These are phyloP conservation scores for Rhododendron vialii DNA, from an alignment of 148 eudicot species.

Conservation along the genomic window DNA sequence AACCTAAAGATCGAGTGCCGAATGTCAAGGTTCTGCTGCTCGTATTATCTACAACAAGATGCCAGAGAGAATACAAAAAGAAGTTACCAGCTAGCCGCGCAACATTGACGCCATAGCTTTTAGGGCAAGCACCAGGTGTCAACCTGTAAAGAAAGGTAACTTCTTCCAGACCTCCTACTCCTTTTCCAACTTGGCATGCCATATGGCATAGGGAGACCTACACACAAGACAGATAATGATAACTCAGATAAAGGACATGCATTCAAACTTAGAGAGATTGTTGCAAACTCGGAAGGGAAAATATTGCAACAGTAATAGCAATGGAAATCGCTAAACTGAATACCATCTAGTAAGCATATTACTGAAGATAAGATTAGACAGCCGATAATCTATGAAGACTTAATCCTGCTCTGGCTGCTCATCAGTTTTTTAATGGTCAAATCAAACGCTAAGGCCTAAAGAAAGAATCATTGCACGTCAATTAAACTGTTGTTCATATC, in stretches of 20 bases:
- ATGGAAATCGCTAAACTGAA: background rate
- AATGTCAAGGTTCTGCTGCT: background rate
- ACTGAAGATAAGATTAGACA: background rate
- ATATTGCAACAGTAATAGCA: background rate
- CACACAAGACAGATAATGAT: background rate
- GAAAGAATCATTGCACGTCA: background rate
- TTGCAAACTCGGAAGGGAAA: background rate
- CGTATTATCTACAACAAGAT: background rate
- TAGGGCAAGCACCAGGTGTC: slow-evolving; percentile 89
- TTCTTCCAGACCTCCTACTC: slow-evolving; percentile 66
- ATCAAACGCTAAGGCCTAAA: background rate
- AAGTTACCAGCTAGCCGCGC: slow-evolving; percentile 79
- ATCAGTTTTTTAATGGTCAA: background rate
- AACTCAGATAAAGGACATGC: background rate
- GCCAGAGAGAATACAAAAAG: background rate
- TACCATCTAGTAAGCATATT: background rate
- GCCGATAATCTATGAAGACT: background rate
- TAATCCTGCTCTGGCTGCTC: background rate
- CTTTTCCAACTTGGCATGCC: slow-evolving; percentile 89
- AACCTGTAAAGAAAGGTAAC: slow-evolving; percentile 88
- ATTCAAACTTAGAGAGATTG: background rate
- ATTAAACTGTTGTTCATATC: background rate
- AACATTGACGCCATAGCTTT: slow-evolving; percentile 97
- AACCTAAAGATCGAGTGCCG: background rate
- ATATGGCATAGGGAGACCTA: slow-evolving; percentile 92